These are phyloP conservation scores for Cutaneotrichosporon curvatum DNA, from an alignment of 1,284 basidiomycete species.

Conservation along the genomic window DNA sequence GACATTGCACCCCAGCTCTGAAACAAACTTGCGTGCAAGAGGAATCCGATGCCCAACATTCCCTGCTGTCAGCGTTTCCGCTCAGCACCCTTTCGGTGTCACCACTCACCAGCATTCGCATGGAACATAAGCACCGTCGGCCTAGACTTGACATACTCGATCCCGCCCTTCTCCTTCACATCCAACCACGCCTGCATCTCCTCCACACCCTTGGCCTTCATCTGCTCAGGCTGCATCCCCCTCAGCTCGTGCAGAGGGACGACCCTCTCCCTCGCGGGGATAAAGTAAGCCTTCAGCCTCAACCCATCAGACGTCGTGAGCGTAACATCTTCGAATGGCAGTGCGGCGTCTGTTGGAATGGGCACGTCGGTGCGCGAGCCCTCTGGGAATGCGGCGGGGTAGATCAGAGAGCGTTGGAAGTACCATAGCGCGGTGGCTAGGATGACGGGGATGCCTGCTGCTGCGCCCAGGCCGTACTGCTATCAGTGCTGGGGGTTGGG, in stretches of 20 bases:
- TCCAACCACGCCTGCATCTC: slow-evolving; percentile 26
- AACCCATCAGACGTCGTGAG: slow-evolving; percentile 59
- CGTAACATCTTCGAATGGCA: slow-evolving; percentile 64
- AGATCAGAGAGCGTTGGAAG: slow-evolving; percentile 81
- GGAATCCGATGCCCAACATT: slow-evolving; percentile 72
- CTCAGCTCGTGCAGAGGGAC: slow-evolving; percentile 21
- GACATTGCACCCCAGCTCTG: slow-evolving; percentile 59
- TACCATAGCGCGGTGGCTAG: slow-evolving; percentile 66
- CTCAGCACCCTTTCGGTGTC: slow-evolving; percentile 23
- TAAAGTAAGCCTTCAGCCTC: slow-evolving; percentile 57
- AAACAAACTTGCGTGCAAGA: slow-evolving; percentile 75
- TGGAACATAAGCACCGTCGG: slow-evolving; percentile 87
- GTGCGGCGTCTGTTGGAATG: slow-evolving; percentile 59
- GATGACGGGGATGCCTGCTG: slow-evolving; percentile 20
- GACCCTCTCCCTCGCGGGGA: slow-evolving; percentile 44
- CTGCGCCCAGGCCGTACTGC: slow-evolving; percentile 34
- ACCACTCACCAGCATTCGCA: slow-evolving; percentile 70
- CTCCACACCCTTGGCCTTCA: slow-evolving; percentile 18
- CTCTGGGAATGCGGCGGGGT: slow-evolving; percentile 76
- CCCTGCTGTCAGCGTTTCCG: too few species aligned
- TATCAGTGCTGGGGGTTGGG: not conserved
- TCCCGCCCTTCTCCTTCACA: slow-evolving; percentile 21
- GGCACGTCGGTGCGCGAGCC: slow-evolving; percentile 75
- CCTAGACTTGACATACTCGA: slow-evolving; percentile 59
- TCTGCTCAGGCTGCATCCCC: slow-evolving; percentile 18